These are phyloP conservation scores for Stereum hirsutum DNA, from an alignment of 1,284 basidiomycete species.

Conservation along the genomic window DNA sequence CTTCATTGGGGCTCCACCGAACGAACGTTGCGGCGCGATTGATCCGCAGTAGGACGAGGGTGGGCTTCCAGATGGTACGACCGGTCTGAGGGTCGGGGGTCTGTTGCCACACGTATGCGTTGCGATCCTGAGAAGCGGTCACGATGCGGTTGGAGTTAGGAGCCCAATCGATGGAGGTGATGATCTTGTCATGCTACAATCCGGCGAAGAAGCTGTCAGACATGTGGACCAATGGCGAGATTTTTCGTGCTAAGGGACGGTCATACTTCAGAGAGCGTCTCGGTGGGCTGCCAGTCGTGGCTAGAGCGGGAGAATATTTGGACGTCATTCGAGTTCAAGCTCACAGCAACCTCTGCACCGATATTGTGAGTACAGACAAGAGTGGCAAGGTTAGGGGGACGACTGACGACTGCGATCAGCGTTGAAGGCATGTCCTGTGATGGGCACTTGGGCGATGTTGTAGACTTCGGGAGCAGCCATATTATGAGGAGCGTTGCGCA, in stretches of 20 bases:
- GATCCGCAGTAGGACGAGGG: slow-evolving; percentile 90
- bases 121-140: slow-evolving; percentile 96
- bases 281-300: slow-evolving; percentile 67
- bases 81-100: slow-evolving; percentile 66
- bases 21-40: slow-evolving; percentile 95
- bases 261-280: slow-evolving; percentile 81
- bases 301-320: slow-evolving; percentile 72
- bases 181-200: slow-evolving; percentile 89
- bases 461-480: slow-evolving; percentile 77
- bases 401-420: slow-evolving; percentile 72
- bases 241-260: background rate
- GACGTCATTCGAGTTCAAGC: slow-evolving; percentile 85
- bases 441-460: slow-evolving; percentile 72
- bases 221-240: background rate
- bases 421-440: slow-evolving; percentile 91
- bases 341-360: slow-evolving; percentile 85
- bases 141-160: slow-evolving; percentile 95
- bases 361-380: slow-evolving; percentile 8
- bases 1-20: slow-evolving; percentile 94
- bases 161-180: slow-evolving; percentile 99
- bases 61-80: slow-evolving; percentile 83
- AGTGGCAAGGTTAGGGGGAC: slow-evolving; percentile 18
- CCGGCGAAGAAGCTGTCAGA: background rate
- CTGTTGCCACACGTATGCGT: slow-evolving; percentile 97
- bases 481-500: slow-evolving; percentile 22